Percentiles rank a stretch among this genome's conserved stretches.
phyloP scores from a whole-genome alignment of 2,329 filamentous ascomycete species.

The Cladosporium sp. region DNA sequence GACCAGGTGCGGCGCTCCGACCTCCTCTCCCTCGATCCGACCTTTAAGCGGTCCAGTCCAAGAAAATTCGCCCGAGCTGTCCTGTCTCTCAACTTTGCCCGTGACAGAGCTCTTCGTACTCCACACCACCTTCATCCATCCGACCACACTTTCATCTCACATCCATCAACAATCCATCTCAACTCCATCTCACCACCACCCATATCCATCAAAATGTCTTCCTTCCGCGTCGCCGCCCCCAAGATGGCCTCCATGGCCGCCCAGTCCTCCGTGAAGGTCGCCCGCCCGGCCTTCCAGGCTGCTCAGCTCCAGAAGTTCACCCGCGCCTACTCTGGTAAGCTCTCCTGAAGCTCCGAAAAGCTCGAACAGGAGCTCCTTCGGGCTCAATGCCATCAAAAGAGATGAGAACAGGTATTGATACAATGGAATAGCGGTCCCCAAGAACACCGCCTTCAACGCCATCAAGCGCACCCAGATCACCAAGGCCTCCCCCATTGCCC shows the following conservation, averaged over 20 bases:
- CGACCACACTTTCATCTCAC: slow-evolving; percentile 30
- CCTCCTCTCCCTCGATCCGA: slow-evolving; percentile 25
- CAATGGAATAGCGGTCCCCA: slow-evolving; percentile 35
- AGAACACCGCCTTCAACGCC: slow-evolving; percentile 66
- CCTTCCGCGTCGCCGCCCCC: slow-evolving; percentile 71
- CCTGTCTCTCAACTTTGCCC: slow-evolving; percentile 31
- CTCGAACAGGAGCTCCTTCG: slow-evolving; percentile 21
- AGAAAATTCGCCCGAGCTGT: slow-evolving; percentile 28
- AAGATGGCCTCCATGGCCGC: slow-evolving; percentile 69
- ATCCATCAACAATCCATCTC: slow-evolving; percentile 26
- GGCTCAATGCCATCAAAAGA: slow-evolving; percentile 16
- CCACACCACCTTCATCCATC: slow-evolving; percentile 24
- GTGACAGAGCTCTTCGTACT: slow-evolving; percentile 30
- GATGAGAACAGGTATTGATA: slow-evolving; percentile 17
- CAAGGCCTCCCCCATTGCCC: slow-evolving; percentile 42
- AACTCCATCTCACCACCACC: slow-evolving; percentile 34
- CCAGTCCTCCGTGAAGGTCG: slow-evolving; percentile 71
- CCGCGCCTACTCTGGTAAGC: slow-evolving; percentile 74
- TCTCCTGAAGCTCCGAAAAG: slow-evolving; percentile 21
- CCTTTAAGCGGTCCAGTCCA: slow-evolving; percentile 29
- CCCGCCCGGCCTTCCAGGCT: slow-evolving; percentile 63
- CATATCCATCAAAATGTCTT: slow-evolving; percentile 71
- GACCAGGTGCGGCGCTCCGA: slow-evolving; percentile 26
- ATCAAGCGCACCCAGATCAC: slow-evolving; percentile 67
- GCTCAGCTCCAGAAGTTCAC: slow-evolving; percentile 58